Evolutionary conservation across 2,329 filamentous ascomycete genomes (phyloP).

Genomic region (Ophiobolus disseminans): DNA sequence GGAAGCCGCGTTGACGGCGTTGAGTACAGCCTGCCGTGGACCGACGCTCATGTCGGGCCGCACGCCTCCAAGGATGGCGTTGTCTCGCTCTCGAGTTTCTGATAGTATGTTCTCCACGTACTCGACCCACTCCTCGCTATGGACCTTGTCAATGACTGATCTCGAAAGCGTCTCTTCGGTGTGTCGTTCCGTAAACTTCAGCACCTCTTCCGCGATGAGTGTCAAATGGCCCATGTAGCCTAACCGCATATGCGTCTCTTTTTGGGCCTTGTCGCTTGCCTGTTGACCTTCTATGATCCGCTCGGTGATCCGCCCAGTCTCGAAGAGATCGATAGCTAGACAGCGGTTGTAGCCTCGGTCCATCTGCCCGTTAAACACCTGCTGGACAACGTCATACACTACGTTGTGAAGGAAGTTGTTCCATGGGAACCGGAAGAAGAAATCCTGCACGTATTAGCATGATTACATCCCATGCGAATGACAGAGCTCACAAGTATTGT

Average conservation of each 20-base stretch:
- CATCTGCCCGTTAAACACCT: constrained; percentile 98
- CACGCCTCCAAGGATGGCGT: constrained; percentile 96
- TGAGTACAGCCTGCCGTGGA: constrained; percentile 72
- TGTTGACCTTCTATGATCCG: constrained; percentile 91
- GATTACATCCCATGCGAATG: not conserved
- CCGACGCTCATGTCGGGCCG: constrained; percentile 88
- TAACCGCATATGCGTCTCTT: constrained; percentile 83
- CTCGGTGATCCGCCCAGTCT: constrained; percentile 85
- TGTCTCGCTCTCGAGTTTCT: constrained; percentile 93
- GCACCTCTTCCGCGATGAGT: constrained; percentile 95
- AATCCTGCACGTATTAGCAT: constrained; percentile 67
- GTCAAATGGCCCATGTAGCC: constrained; percentile 99
- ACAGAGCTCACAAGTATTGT: constrained; percentile 82
- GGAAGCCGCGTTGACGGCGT: constrained; percentile 63
- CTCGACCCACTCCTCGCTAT: constrained; percentile 88
- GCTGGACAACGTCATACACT: constrained; percentile 97
- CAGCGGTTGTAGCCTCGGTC: constrained; percentile 91
- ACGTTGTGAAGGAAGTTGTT: constrained; percentile 99
- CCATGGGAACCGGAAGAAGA: constrained; percentile 99
- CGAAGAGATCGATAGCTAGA: constrained; percentile 90
- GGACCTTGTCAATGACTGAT: constrained; percentile 83
- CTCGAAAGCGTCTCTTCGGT: constrained; percentile 86
- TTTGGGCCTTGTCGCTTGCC: constrained; percentile 84
- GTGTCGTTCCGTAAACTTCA: constrained; percentile 96
- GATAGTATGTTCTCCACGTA: constrained; percentile 94